Evolutionary conservation across 257 asterid species (phyloP), one percentile per base, ranked within the genome.

Genomic region (Misopates orontium): DNA sequence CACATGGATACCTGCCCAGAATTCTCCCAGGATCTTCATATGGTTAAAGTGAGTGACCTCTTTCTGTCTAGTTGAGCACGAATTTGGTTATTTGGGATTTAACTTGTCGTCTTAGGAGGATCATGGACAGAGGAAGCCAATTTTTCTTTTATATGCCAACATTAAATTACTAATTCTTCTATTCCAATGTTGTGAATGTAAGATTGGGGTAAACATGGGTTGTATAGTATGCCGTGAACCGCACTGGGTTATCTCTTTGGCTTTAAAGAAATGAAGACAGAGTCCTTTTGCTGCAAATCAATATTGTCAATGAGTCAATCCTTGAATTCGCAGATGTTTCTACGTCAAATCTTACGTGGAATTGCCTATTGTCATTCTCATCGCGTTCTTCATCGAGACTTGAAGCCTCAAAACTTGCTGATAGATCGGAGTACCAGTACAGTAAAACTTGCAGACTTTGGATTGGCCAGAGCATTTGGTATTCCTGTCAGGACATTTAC

Each of bases 1-100:
- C 99, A 93, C 74, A 93, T 93, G 99, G 99, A 93, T 80, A 77
- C 99, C 9, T 83, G 83, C 71, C 99, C 99, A 28, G 96, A 87
- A 40, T 86, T 93, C 82, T 79, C 96, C 8, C 71, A 93, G 88
- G 86, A 90, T 77, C 95, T 93, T 70, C 89, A 80, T 53, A 67
- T 79, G 53, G 81, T 86, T 55, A 93, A 86, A 82, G 99, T 90
- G 78, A 79, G 93, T 78, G 62, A 60, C 60, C 72, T 77, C 59
- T 64, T 51, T 73, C 60, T 56, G 67, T 42, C 55, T n/a, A 36
- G 41, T n/a, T n/a, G n/a, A n/a, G n/a, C n/a, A n/a, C n/a, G n/a
- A n/a, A n/a, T n/a, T 18, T 49, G 40, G 45, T 63, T 40, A 47
- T 25, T 67, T 67, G 5, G 32, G 69, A 52, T 32, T 66, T 21